A percentile compares a stretch with the other conserved stretches of the same genome.
phyloP scores from a whole-genome alignment of 768 basidiomycete genomes.

The Phaeotremella fagi region DNA sequence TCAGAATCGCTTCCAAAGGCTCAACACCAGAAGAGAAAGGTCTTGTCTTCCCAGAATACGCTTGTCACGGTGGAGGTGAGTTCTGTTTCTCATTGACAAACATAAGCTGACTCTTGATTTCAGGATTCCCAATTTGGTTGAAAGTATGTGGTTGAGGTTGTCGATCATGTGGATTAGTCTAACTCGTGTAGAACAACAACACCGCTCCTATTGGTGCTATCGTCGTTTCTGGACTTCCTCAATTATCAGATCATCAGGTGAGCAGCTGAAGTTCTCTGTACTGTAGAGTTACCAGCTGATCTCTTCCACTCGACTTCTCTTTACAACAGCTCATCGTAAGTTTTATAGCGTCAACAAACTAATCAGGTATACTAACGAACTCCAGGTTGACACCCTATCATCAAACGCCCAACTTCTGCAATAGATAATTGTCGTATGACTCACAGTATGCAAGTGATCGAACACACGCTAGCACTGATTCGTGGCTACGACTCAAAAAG shows the following conservation, averaged over 20 bases:
- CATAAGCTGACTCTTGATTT: neutral
- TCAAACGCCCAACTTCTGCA: neutral
- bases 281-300: too few species aligned
- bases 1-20: conserved; percentile 20
- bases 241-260: conserved; percentile 40
- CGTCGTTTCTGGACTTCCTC: conserved; percentile 38
- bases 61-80: conserved; percentile 33
- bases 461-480: neutral
- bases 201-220: conserved; percentile 35
- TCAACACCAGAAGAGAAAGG: conserved; percentile 20
- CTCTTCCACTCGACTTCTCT: neutral
- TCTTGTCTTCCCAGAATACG: conserved; percentile 32
- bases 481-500: neutral
- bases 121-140: conserved; percentile 22
- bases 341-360: neutral
- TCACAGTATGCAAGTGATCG: neutral
- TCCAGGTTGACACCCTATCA: neutral
- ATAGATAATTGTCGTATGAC: neutral
- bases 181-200: conserved; percentile 9
- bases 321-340: conserved; percentile 14
- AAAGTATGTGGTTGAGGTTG: conserved; percentile 8
- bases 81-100: neutral
- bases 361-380: neutral
- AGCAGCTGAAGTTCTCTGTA: neutral
- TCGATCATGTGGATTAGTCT: too few species aligned